A percentile compares a stretch with the other conserved stretches of the same genome.
Conservation (phyloP, 441 rosid species). For the Erodium trifolium region DNA sequence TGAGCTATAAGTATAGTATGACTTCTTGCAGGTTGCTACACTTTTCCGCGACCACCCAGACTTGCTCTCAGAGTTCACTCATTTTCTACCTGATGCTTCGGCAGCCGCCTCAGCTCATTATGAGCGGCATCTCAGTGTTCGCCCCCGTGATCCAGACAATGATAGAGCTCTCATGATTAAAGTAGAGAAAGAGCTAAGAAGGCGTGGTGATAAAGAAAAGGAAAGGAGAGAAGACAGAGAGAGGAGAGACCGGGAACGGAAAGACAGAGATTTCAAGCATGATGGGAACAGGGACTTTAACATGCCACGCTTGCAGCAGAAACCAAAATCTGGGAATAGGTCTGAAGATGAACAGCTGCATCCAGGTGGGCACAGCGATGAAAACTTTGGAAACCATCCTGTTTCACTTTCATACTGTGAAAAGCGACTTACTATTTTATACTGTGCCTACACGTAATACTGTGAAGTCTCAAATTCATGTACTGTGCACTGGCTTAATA, state of each 20-base stretch:
- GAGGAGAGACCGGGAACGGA: constrained; percentile 37
- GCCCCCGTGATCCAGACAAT: constrained; percentile 52
- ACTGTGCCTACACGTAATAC: constrained; percentile 10
- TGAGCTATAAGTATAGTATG: background rate
- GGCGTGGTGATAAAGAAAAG: constrained; percentile 60
- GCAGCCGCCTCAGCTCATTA: constrained; percentile 45
- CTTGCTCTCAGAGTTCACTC: constrained; percentile 73
- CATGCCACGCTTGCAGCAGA: constrained; percentile 47
- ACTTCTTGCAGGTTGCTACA: constrained; percentile 55
- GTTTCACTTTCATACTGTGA: constrained; percentile 40
- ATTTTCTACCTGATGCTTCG: constrained; percentile 84
- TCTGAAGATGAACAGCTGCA: constrained; percentile 47
- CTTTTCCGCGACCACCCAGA: constrained; percentile 78
- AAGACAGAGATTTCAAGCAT: constrained; percentile 37
- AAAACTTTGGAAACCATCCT: constrained; percentile 38
- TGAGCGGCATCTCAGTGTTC: constrained; percentile 49
- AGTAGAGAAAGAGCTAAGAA: constrained; percentile 61
- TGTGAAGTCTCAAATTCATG: constrained; percentile 3
- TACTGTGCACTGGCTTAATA: background rate
- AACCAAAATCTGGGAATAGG: constrained; percentile 34
- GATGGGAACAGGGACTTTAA: constrained; percentile 49
- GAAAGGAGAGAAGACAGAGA: constrained; percentile 69
- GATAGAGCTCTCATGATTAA: constrained; percentile 36
- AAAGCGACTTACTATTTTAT: constrained; percentile 32
- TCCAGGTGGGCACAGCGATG: constrained; percentile 58